Conservation (phyloP, 306 rosid genomes). For the Cucurbita argyrosperma region DNA sequence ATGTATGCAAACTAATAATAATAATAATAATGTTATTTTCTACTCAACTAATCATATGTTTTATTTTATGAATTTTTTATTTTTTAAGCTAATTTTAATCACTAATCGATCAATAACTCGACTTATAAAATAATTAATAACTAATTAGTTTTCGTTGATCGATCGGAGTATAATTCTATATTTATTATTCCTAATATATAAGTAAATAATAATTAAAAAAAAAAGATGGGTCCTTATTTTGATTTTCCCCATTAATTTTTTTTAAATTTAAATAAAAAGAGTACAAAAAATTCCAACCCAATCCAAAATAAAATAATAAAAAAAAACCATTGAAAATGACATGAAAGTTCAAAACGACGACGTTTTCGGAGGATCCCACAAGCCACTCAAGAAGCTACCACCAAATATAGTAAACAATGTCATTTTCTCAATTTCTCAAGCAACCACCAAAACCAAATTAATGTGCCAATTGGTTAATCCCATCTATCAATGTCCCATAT, state of each 20-base stretch:
- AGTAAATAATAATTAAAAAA: too few species aligned
- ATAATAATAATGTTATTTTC: neutral
- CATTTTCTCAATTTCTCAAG: slow-evolving; percentile 26
- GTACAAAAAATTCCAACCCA: neutral
- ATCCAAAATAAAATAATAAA: neutral
- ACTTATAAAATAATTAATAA: too few species aligned
- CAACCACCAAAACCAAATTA: slow-evolving; percentile 35
- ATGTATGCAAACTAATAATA: neutral
- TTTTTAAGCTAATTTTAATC: too few species aligned
- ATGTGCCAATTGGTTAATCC: slow-evolving; percentile 23
- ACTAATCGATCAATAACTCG: too few species aligned
- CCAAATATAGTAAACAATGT: slow-evolving; percentile 4
- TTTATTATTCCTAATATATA: too few species aligned
- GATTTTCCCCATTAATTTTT: too few species aligned
- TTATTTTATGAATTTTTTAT: too few species aligned
- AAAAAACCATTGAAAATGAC: neutral
- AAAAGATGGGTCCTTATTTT: too few species aligned
- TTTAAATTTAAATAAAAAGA: neutral
- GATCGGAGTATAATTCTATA: too few species aligned
- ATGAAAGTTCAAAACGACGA: neutral
- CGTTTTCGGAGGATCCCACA: slow-evolving; percentile 5
- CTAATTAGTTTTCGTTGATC: too few species aligned
- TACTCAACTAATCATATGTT: neutral
- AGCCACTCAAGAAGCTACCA: slow-evolving; percentile 4
- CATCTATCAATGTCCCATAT: slow-evolving; percentile 22